Conservation (phyloP, 2,329 filamentous ascomycete genomes). For the Pseudophaeomoniella oleicola region DNA sequence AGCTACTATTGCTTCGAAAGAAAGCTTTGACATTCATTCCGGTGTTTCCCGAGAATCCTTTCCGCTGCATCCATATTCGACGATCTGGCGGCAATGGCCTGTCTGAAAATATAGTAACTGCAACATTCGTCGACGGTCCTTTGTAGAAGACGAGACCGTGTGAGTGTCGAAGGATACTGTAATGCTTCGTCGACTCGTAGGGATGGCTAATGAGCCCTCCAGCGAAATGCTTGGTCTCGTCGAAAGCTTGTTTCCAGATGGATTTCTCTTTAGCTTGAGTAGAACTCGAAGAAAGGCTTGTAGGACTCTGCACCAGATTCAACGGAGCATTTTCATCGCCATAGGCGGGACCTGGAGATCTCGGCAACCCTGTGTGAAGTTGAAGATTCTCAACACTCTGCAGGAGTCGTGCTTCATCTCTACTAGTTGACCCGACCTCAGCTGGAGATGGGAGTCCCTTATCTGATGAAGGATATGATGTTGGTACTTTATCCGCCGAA, state of each 20-base stretch:
- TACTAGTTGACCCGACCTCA: too few species aligned
- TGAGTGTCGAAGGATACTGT: conserved; percentile 53
- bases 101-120: conserved; percentile 50
- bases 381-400: neutral
- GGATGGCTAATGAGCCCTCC: conserved; percentile 50
- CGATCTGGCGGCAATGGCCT: conserved; percentile 40
- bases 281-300: conserved; percentile 4
- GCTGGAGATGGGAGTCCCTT: too few species aligned
- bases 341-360: neutral
- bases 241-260: conserved; percentile 17
- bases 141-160: conserved; percentile 50
- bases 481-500: neutral
- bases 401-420: neutral
- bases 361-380: neutral
- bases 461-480: neutral
- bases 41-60: conserved; percentile 53
- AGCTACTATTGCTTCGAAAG: conserved; percentile 42
- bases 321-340: neutral
- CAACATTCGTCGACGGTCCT: conserved; percentile 48
- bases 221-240: conserved; percentile 50
- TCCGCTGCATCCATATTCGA: conserved; percentile 53
- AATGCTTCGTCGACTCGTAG: conserved; percentile 50
- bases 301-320: conserved; percentile 7
- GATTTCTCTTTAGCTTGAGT: conserved; percentile 1
- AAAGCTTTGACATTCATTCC: conserved; percentile 54